Base-by-base conservation (phyloP, 176 grass and related monocot genomes). In the Avena eriantha region DNA sequence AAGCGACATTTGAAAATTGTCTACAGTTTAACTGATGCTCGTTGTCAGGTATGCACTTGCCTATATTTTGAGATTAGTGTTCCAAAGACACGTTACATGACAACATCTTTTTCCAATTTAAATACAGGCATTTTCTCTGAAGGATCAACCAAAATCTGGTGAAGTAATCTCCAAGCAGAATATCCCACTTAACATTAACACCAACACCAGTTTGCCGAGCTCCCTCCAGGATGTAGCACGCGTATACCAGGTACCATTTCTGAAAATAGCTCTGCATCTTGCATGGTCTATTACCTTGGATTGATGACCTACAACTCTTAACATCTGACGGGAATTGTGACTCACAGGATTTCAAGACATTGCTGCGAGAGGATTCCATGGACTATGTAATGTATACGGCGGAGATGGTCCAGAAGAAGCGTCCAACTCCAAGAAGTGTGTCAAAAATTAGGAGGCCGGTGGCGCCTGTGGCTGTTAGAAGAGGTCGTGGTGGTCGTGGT, bases 1-100 rank as follows among this genome's bases (percentile, higher is more conserved):
- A 96, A 99, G 91, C 94, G 97, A 76, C 89, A 99, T 94, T 80
- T 99, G 85, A 99, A 98, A 92, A 87, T 93, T 78, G 87, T 94
- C 29, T 99, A 93, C 84, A 86, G 89, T 87, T 82, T 99, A 83
- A 96, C 87, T 43, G 94, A 99, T 76, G 94, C 92, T 35, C 90
- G 90, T 8, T 99, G 94, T 88, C 97, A 99, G 92, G 94, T 99
- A 78, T 67, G 82, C 31, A 45, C 75, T 47, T 46, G 59, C 69
- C 22, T 80, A 68, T 63, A 23, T 81, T 55, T 84, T 23, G 8
- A 78, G 7, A 89, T 69, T 56, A 55, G 80, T 87, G 36, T 21
- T 79, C 73, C 77, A 58, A 55, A 76, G 53, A 34, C 57, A 14
- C 61, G 59, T 82, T 47, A 9, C 61, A 61, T 82, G 82, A 91